These are phyloP conservation scores for Geranium brycei DNA, from an alignment of 345 rosid genomes.

Conservation along the genomic window DNA sequence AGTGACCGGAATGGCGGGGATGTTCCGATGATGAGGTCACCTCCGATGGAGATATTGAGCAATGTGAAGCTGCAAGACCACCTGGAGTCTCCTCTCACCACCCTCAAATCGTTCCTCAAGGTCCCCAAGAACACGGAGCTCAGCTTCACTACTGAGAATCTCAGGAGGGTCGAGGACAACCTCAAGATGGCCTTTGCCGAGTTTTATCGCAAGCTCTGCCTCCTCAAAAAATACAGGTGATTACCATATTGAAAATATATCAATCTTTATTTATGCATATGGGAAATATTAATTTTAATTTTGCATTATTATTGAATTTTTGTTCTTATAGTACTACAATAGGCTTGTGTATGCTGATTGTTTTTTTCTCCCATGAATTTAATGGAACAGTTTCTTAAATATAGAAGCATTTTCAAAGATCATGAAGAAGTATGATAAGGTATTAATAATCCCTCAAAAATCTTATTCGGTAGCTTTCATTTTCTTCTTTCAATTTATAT, in stretches of 20 bases:
- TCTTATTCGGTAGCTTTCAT: too few relatives aligned
- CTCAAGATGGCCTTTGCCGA: slow-evolving; percentile 35
- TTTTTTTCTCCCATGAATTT: neutral
- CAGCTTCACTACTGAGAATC: slow-evolving; percentile 25
- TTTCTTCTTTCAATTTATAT: too few relatives aligned
- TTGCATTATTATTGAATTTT: too few relatives aligned
- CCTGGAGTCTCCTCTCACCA: slow-evolving; percentile 30
- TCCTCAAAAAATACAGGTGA: slow-evolving; percentile 51
- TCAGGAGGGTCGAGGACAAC: slow-evolving; percentile 32
- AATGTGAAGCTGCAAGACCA: slow-evolving; percentile 35
- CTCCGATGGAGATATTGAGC: slow-evolving; percentile 30
- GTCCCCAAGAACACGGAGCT: slow-evolving; percentile 14
- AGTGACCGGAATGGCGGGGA: neutral
- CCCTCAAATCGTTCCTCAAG: slow-evolving; percentile 19
- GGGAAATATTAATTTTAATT: too few relatives aligned
- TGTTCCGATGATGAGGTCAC: slow-evolving; percentile 11
- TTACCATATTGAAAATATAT: too few relatives aligned
- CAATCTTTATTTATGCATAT: too few relatives aligned
- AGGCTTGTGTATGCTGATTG: too few relatives aligned
- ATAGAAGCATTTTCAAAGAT: slow-evolving; percentile 63
- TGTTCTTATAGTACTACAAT: too few relatives aligned
- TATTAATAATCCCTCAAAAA: too few relatives aligned
- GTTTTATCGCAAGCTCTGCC: slow-evolving; percentile 51
- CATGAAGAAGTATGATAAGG: slow-evolving; percentile 89
- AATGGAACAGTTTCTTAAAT: slow-evolving; percentile 44